Percentiles rank a stretch among this genome's conserved stretches.
These are phyloP conservation scores for Saccharomyces pastorianus DNA, from an alignment of 1,139 yeast genomes.

Conservation along the genomic window DNA sequence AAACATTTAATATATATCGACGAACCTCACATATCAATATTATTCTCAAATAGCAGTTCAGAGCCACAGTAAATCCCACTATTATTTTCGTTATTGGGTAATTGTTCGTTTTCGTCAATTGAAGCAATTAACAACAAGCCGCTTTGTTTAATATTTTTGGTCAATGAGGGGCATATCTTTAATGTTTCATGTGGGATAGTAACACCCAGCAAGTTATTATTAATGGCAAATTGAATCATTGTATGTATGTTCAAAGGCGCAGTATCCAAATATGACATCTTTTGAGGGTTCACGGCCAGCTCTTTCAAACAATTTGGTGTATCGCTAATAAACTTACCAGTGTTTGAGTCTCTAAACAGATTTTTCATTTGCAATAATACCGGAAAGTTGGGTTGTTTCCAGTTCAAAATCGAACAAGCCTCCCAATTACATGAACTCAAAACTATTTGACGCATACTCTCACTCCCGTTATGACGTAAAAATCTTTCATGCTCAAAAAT, in stretches of 20 bases:
- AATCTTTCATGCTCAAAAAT: constrained; percentile 72
- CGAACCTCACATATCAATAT: constrained; percentile 47
- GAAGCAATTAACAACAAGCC: constrained; percentile 72
- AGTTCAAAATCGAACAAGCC: constrained; percentile 84
- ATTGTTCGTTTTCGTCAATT: constrained; percentile 20
- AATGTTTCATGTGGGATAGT: constrained; percentile 67
- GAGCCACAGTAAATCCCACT: constrained; percentile 68
- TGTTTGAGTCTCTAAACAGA: constrained; percentile 31
- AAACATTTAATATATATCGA: background rate
- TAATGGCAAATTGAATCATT: constrained; percentile 64
- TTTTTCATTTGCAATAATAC: constrained; percentile 80
- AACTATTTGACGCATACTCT: constrained; percentile 50
- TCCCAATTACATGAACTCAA: constrained; percentile 81
- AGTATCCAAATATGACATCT: constrained; percentile 32
- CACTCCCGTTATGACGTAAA: constrained; percentile 34
- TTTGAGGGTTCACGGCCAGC: constrained; percentile 16
- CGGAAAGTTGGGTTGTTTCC: constrained; percentile 98
- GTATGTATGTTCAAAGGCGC: constrained; percentile 50
- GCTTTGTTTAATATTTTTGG: constrained; percentile 65
- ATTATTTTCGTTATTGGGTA: constrained; percentile 42
- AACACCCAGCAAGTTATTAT: constrained; percentile 77
- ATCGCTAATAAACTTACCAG: constrained; percentile 35
- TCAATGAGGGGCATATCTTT: constrained; percentile 64
- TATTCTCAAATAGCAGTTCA: constrained; percentile 61
- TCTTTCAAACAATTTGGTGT: constrained; percentile 26